Conservation (phyloP, 2,329 filamentous ascomycete genomes). For the Sarocladium oryzae region DNA sequence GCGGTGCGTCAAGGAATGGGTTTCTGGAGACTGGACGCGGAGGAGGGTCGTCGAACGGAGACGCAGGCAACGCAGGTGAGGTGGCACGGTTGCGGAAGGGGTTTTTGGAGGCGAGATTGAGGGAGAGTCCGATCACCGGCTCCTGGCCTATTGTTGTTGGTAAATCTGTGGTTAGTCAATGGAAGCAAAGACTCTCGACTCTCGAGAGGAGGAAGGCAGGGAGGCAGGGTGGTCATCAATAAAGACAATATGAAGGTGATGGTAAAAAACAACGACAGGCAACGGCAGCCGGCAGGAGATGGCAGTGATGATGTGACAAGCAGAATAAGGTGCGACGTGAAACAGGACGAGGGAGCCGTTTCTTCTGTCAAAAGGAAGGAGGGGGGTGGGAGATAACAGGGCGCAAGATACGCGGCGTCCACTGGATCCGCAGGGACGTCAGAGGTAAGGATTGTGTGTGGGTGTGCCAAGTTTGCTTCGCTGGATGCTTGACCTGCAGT, state of each 20-base stretch:
- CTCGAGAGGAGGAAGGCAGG: too few relatives aligned
- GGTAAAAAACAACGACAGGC: not conserved
- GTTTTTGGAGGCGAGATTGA: constrained; percentile 76
- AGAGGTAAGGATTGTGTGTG: constrained; percentile 8
- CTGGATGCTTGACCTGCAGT: not conserved
- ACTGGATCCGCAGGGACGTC: not conserved
- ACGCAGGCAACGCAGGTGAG: constrained; percentile 49
- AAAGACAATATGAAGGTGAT: not conserved
- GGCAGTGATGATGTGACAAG: constrained; percentile 2
- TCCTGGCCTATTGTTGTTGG: constrained; percentile 7
- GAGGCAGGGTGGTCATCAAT: not conserved
- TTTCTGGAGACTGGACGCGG: constrained; percentile 64
- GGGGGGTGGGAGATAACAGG: constrained; percentile 3
- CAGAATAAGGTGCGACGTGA: constrained; percentile 1
- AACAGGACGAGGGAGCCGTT: constrained; percentile 4
- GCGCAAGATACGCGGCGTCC: not conserved
- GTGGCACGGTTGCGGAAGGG: constrained; percentile 69
- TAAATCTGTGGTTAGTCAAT: constrained; percentile 4
- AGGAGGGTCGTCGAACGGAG: constrained; percentile 54
- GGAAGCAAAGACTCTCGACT: not conserved
- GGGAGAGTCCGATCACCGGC: constrained; percentile 38
- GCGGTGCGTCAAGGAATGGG: constrained; percentile 60
- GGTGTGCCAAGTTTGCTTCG: constrained; percentile 9
- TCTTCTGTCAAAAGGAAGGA: not conserved
- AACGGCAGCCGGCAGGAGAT: not conserved